Percentiles rank a stretch among this genome's conserved stretches.
Conservation (phyloP, 805 yeast genomes). For the Teunomyces gatunensis region DNA sequence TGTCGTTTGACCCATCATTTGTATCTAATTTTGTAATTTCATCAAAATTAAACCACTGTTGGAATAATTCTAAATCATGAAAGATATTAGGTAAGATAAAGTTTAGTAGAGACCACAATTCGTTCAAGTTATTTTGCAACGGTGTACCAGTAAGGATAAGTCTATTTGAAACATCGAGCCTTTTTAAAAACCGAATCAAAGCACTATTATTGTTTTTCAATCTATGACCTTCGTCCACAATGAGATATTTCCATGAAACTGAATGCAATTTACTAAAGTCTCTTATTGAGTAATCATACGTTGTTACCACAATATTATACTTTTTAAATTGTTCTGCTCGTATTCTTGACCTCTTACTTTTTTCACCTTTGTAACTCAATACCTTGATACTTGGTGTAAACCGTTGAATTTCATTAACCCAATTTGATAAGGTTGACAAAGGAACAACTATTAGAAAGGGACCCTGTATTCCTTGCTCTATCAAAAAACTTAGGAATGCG, state of each 20-base stretch:
- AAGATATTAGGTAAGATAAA: constrained; percentile 92
- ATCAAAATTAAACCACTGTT: constrained; percentile 90
- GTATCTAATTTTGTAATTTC: constrained; percentile 43
- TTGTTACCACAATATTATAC: constrained; percentile 64
- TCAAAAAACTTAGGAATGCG: constrained; percentile 68
- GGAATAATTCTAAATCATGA: constrained; percentile 83
- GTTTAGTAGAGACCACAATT: constrained; percentile 88
- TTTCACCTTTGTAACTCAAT: constrained; percentile 63
- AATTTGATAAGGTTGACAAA: constrained; percentile 78
- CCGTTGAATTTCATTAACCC: constrained; percentile 69
- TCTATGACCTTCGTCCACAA: constrained; percentile 96
- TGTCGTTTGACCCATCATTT: not conserved
- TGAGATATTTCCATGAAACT: constrained; percentile 73
- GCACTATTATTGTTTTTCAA: constrained; percentile 80
- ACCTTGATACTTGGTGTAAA: constrained; percentile 73
- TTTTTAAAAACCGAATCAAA: constrained; percentile 68
- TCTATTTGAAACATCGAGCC: constrained; percentile 65
- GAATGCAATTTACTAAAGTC: constrained; percentile 58
- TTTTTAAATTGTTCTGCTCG: constrained; percentile 23
- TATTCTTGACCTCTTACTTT: constrained; percentile 50
- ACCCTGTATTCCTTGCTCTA: constrained; percentile 75
- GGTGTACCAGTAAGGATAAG: constrained; percentile 94
- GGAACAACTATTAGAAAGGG: constrained; percentile 82
- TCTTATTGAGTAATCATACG: constrained; percentile 75
- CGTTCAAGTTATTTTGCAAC: constrained; percentile 83